These are phyloP conservation scores for Cornus kousa DNA, from an alignment of 148 eudicot genomes.

Conservation along the genomic window DNA sequence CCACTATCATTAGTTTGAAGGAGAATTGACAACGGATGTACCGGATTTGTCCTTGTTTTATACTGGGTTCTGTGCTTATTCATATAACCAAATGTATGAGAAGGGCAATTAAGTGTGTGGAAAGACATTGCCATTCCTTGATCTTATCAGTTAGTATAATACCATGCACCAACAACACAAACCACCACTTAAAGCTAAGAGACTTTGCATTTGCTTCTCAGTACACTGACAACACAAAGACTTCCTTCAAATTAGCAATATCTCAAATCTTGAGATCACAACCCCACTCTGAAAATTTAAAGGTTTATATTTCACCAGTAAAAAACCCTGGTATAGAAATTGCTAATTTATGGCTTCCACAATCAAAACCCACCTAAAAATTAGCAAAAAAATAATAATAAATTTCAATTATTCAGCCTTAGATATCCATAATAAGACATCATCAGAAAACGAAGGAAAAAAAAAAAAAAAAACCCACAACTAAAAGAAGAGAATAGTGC, in stretches of 20 bases:
- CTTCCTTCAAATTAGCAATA: not conserved
- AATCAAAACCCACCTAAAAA: not conserved
- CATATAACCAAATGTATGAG: constrained; percentile 17
- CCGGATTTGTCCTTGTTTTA: constrained; percentile 18
- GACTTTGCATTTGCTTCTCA: not conserved
- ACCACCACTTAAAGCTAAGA: not conserved
- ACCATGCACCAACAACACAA: not conserved
- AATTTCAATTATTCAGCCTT: not conserved
- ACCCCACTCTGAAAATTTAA: not conserved
- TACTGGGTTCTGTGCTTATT: constrained; percentile 19
- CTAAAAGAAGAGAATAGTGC: not conserved
- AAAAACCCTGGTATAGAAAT: not conserved
- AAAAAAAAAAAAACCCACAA: not conserved
- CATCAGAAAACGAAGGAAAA: not conserved
- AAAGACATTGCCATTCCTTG: constrained; percentile 20
- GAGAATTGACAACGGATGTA: constrained; percentile 22
- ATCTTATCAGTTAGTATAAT: not conserved
- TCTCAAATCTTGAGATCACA: not conserved
- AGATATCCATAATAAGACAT: too few relatives aligned
- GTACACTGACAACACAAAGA: not conserved
- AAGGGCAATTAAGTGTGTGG: constrained; percentile 24
- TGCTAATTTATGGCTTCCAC: not conserved
- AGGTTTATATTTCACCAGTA: not conserved
- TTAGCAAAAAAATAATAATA: not conserved
- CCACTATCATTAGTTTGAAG: constrained; percentile 20